Conservation (phyloP, 805 yeast species). For the Kazachstania viticola region DNA sequence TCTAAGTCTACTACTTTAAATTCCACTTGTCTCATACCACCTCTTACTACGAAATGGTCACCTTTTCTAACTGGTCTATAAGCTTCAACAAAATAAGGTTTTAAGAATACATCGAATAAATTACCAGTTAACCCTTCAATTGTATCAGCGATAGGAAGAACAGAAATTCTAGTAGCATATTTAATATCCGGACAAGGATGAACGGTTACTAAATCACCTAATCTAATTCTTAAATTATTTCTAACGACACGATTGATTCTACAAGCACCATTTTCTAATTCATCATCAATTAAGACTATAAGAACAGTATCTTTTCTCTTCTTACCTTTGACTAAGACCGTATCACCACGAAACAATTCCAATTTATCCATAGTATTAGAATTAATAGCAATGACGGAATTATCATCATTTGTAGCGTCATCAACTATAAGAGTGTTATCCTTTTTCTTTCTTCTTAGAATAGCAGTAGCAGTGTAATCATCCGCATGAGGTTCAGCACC, state of each 20-base stretch:
- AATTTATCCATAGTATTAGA: constrained; percentile 90
- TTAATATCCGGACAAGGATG: constrained; percentile 98
- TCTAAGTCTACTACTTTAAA: constrained; percentile 97
- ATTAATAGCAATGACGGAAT: constrained; percentile 90
- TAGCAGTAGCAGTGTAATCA: constrained; percentile 89
- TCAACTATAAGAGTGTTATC: constrained; percentile 90
- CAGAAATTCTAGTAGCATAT: constrained; percentile 89
- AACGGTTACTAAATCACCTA: constrained; percentile 84
- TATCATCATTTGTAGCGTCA: constrained; percentile 95
- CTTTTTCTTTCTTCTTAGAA: constrained; percentile 94
- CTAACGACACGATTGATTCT: constrained; percentile 92
- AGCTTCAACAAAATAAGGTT: constrained; percentile 97
- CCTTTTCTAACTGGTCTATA: constrained; percentile 98
- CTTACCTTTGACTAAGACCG: constrained; percentile 94
- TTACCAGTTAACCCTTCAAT: constrained; percentile 97
- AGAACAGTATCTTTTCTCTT: constrained; percentile 95
- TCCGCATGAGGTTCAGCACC: constrained; percentile 50
- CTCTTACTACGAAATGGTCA: constrained; percentile 90
- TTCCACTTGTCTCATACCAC: constrained; percentile 99
- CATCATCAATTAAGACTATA: constrained; percentile 93
- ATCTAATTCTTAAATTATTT: constrained; percentile 84
- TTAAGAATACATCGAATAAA: constrained; percentile 86
- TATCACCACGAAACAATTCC: constrained; percentile 95
- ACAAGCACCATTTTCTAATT: constrained; percentile 89
- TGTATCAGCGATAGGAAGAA: constrained; percentile 94